Base-by-base conservation (phyloP, 305 asterid species). In the Plantago coronopus region DNA sequence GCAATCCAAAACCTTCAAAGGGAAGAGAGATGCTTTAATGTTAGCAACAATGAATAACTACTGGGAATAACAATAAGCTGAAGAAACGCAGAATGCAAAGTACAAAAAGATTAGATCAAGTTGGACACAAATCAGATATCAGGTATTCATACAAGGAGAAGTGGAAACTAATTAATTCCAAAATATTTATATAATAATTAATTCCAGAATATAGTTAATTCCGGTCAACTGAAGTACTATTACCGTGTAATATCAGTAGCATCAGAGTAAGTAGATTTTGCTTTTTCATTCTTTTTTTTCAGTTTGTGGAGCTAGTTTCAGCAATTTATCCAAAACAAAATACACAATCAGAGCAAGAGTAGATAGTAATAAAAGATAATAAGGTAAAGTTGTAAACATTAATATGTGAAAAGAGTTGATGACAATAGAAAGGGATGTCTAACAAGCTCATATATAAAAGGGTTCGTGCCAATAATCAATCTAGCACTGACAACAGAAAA, bases 1-100 rank as follows among this genome's bases (percentile, higher is more conserved):
- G 93, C 83, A 69, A 86, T 88, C 99, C 97, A 90, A 72, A 94
- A 94, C 89, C 99, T 93, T 70, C 79, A 77, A 72, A 76, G 10
- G 48, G 59, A 65, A 58, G 72, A 48, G 47, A 21, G 31, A 65
- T 64, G 47, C 49, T 42, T 63, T 51, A 12, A 31, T 15, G 38
- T 59, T 23, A 63, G 38, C 66, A 59, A 34, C 19, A 48, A 57
- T 3, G 59, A 56, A 40, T 43, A 42, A 43, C 48, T 29, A 57
- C 64, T 43, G 18, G 42, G 49, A 46, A 49, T 19, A 63, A 12
- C 17, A 64, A 48, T 18, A 53, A 48, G 53, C 48, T 48, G 21
- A 61, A 56, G 27, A 65, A 54, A 58, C 42, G 65, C 64, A 61
- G 29, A 64, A 49, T 29, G 43, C 42, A 42, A 54, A 43, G 14